Evolutionary conservation across 768 basidiomycete species (phyloP), one percentile per base, ranked within the genome.

Genomic region (Russula olivacea): DNA sequence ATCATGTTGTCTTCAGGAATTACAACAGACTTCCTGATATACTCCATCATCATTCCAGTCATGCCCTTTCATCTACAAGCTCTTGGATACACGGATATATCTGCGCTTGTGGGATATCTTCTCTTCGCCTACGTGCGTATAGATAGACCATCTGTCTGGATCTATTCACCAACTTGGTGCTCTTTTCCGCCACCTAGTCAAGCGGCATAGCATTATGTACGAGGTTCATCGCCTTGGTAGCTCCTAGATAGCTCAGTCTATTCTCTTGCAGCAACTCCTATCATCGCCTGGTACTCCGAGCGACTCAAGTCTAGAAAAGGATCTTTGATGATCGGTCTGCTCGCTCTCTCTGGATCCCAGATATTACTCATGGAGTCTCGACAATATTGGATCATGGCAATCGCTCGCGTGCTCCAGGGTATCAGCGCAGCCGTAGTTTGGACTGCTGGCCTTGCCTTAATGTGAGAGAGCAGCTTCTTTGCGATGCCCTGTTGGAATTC

Each of bases 301-400:
- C 65, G 55, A 19, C 74, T 72, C 58, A 70, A 70, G n/a, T 70
- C 72, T 28, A 62, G 77, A 54, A 71, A 71, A 55, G 66, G 66
- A 6, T 71, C 74, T 2, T 62, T 77, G 50, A 54, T 77, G 4
- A 25, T 65, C 2, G 76, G 76, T 2, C 70, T 76, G 17, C 58
- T 73, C 8, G 66, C 72, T 12, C 71, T 77, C 6, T 69, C 75
- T 10, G 74, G 72, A 14, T 72, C 76, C 0, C 76, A 77, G 59
- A 64, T 76, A 17, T 65, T 78, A 61, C 73, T 78, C 41, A 78
- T 78, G 77, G 74, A 75, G 51, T 74, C 76, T 8, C 71, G 71
- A 6, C 59, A 66, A 19, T 78, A 74, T 64, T 74, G 74, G 74
- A 61, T 76, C n/a, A 76, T 78, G 75, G 68, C 68, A 8, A 52